phyloP scores from a whole-genome alignment of 208 protist genomes.

The Trypanosoma cruzi region DNA sequence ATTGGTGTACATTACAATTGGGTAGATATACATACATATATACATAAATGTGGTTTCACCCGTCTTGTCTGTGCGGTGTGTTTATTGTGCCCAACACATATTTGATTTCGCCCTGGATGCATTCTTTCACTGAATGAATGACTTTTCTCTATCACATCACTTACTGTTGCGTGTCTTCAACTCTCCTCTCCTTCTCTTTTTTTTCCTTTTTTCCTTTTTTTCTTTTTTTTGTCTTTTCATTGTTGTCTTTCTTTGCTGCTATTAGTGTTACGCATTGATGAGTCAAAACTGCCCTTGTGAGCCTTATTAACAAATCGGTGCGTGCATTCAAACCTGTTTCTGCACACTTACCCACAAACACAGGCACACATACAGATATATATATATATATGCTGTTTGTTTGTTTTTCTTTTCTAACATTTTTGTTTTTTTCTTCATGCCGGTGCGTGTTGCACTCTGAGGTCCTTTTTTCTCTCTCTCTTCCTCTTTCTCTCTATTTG shows the following conservation, averaged over 20 bases:
- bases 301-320: not conserved
- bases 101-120: not conserved
- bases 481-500: not conserved
- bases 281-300: not conserved
- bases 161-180: not conserved
- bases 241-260: not conserved
- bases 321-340: no score
- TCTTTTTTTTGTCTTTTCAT: conserved; percentile 32
- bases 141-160: not conserved
- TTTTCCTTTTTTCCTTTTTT: conserved; percentile 7
- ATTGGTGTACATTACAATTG: not conserved
- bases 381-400: not conserved
- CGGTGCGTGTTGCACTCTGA: not conserved
- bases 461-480: not conserved
- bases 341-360: no score
- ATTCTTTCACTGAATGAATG: not conserved
- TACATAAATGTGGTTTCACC: not conserved
- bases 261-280: not conserved
- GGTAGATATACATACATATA: not conserved
- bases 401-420: not conserved
- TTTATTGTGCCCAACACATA: not conserved
- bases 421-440: not conserved
- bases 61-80: not conserved
- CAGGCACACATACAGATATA: not conserved
- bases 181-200: not conserved